Conservation (phyloP, 305 asterid species). For the Salvia sclarea region DNA sequence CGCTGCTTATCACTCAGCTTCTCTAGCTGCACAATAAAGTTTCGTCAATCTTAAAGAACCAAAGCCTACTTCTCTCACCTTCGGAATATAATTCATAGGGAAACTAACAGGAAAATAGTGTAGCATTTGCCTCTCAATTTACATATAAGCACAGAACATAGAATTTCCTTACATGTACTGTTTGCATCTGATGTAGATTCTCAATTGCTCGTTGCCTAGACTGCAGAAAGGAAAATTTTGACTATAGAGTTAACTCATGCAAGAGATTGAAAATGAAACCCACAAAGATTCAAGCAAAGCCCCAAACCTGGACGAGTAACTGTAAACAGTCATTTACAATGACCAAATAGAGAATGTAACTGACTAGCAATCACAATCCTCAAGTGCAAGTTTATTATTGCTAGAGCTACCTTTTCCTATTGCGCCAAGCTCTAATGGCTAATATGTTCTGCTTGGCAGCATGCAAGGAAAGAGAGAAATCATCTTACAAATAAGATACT, state of each 20-base stretch:
- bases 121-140: conserved; percentile 1
- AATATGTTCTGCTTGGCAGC: no score
- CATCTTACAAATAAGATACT: no score
- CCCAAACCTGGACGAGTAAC: background rate
- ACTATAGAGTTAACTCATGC: conserved; percentile 23
- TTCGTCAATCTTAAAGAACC: conserved; percentile 23
- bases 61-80: background rate
- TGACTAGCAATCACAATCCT: no score
- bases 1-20: conserved; percentile 80
- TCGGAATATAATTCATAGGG: no score
- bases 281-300: conserved; percentile 19
- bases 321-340: no score
- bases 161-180: conserved; percentile 68
- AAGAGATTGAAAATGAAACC: conserved; percentile 18
- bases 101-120: no score
- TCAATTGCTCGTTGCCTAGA: conserved; percentile 95
- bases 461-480: no score
- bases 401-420: no score
- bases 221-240: conserved; percentile 49
- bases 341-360: no score
- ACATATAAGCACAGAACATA: conserved; percentile 1
- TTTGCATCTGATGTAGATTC: conserved; percentile 88
- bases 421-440: no score
- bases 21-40: conserved; percentile 70
- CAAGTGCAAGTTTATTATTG: no score